Conservation (phyloP, 2,329 filamentous ascomycete species). For the Passalora sequoiae region DNA sequence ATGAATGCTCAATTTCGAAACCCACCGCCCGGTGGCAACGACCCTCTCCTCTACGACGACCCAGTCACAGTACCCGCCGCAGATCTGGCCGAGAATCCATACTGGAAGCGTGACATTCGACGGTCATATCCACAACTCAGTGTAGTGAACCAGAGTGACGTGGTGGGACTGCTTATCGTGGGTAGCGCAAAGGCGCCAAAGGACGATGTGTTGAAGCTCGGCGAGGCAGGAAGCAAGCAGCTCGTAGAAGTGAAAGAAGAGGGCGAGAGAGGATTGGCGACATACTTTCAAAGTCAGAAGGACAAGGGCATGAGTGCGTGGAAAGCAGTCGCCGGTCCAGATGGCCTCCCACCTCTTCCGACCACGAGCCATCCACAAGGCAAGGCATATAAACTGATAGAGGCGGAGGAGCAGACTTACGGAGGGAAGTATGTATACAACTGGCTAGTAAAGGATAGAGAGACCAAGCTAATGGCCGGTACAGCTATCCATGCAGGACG, state of each 20-base stretch:
- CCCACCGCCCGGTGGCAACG: conserved; percentile 69
- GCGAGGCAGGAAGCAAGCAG: conserved; percentile 66
- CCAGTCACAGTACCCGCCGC: conserved; percentile 77
- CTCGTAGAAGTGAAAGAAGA: conserved; percentile 72
- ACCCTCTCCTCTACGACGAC: conserved; percentile 70
- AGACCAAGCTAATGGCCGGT: conserved; percentile 19
- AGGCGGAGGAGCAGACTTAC: conserved; percentile 69
- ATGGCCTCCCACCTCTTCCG: conserved; percentile 82
- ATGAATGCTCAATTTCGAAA: conserved; percentile 89
- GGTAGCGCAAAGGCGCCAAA: conserved; percentile 78
- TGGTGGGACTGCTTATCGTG: conserved; percentile 76
- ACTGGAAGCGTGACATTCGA: conserved; percentile 91
- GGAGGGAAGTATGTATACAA: conserved; percentile 34
- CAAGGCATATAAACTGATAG: conserved; percentile 66
- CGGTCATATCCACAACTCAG: conserved; percentile 76
- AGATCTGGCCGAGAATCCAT: conserved; percentile 85
- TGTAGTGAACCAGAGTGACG: conserved; percentile 75
- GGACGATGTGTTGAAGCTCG: conserved; percentile 68
- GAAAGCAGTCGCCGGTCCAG: conserved; percentile 61
- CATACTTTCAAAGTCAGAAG: conserved; percentile 59
- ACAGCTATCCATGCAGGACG: conserved; percentile 44
- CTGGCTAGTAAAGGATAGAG: background rate
- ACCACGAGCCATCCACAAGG: conserved; percentile 60
- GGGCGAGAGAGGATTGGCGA: conserved; percentile 66
- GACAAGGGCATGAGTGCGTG: conserved; percentile 45